phyloP scores from a whole-genome alignment of 345 rosid species.

The Balakata baccata region DNA sequence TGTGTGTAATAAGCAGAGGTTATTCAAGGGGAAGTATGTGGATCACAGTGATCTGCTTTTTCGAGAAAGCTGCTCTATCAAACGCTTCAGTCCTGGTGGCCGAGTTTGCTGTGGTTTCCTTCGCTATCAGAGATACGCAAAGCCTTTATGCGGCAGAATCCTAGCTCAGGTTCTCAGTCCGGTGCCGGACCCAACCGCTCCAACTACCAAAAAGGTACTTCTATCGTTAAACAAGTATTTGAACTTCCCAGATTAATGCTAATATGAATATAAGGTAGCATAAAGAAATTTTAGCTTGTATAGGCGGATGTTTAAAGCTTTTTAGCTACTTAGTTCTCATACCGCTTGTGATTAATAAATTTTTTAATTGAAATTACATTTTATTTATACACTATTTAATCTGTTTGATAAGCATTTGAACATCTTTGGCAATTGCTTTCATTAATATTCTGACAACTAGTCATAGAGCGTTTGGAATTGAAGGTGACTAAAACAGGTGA shows the following conservation, averaged over 20 bases:
- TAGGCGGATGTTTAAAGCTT: too few relatives aligned
- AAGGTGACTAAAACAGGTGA: neutral
- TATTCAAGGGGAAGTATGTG: constrained; percentile 30
- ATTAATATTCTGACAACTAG: neutral
- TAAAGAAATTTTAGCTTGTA: too few relatives aligned
- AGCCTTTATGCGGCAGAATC: constrained; percentile 8
- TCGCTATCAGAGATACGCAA: constrained; percentile 17
- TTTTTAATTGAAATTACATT: too few relatives aligned
- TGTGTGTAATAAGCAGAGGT: constrained; percentile 17
- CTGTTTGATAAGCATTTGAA: neutral
- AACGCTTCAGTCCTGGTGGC: constrained; percentile 17
- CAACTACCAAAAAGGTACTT: constrained; percentile 45
- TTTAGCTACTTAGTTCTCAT: too few relatives aligned
- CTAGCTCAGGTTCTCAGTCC: constrained; percentile 45
- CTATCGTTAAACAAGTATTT: neutral
- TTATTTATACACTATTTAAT: too few relatives aligned
- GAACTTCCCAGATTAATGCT: neutral
- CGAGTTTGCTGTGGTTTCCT: constrained; percentile 3
- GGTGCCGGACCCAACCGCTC: constrained; percentile 41
- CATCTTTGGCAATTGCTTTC: neutral
- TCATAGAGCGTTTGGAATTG: neutral
- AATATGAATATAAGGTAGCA: too few relatives aligned
- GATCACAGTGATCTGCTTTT: constrained; percentile 28
- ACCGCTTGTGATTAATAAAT: too few relatives aligned
- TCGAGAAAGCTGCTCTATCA: constrained; percentile 20